These are phyloP conservation scores for Nematodospora valgi DNA, from an alignment of 805 yeast genomes.

Conservation along the genomic window DNA sequence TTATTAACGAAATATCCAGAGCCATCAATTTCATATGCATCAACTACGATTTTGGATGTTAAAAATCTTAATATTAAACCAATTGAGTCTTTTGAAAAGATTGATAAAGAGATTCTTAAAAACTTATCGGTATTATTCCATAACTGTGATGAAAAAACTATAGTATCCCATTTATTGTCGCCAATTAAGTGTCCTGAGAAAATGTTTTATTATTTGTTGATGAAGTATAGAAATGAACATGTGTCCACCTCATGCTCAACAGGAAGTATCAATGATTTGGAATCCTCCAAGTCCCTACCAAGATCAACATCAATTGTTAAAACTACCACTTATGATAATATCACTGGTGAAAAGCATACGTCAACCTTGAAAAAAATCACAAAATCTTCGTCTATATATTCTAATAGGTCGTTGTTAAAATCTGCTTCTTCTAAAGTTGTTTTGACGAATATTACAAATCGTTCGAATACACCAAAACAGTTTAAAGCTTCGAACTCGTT, in stretches of 20 bases:
- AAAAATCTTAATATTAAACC: slow-evolving; percentile 26
- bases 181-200: slow-evolving; percentile 69
- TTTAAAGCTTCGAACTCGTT: slow-evolving; percentile 40
- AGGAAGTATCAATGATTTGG: slow-evolving; percentile 21
- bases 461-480: slow-evolving; percentile 15
- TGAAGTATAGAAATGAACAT: slow-evolving; percentile 74
- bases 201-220: slow-evolving; percentile 70
- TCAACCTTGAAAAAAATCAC: slow-evolving; percentile 20
- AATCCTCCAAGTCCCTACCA: slow-evolving; percentile 27
- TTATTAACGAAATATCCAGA: slow-evolving; percentile 69
- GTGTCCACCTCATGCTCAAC: slow-evolving; percentile 18
- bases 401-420: slow-evolving; percentile 15
- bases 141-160: slow-evolving; percentile 57
- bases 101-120: slow-evolving; percentile 72
- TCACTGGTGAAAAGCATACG: slow-evolving; percentile 19
- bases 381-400: slow-evolving; percentile 19
- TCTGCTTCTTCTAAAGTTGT: slow-evolving; percentile 12
- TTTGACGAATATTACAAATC: slow-evolving; percentile 32
- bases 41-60: slow-evolving; percentile 13
- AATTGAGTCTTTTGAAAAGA: slow-evolving; percentile 41
- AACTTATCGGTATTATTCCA: slow-evolving; percentile 80
- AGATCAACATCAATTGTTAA: slow-evolving; percentile 39
- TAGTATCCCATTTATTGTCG: slow-evolving; percentile 51
- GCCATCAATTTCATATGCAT: slow-evolving; percentile 20
- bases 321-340: slow-evolving; percentile 34